These are phyloP conservation scores for Scolecobasidium constrictum DNA, from an alignment of 2,329 filamentous ascomycete genomes.

Conservation along the genomic window DNA sequence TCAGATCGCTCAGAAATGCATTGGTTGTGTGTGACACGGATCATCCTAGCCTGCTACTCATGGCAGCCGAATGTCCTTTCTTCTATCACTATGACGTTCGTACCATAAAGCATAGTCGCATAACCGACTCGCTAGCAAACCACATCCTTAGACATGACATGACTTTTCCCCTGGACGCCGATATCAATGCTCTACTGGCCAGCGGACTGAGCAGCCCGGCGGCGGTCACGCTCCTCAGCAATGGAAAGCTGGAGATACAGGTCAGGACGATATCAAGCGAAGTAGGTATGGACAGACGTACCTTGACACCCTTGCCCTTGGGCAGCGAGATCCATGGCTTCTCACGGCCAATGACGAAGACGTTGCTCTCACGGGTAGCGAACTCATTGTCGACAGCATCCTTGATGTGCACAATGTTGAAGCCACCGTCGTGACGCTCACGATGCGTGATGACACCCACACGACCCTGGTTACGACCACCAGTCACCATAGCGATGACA, in stretches of 20 bases:
- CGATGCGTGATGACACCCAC: conserved; percentile 99
- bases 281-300: conserved; percentile 26
- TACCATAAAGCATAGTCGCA: background rate
- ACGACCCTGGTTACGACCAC: conserved; percentile 99
- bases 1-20: too few relatives aligned
- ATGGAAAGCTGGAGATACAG: conserved; percentile 63
- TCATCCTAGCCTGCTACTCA: too few relatives aligned
- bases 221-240: conserved; percentile 97
- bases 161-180: background rate
- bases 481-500: conserved; percentile 95
- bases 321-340: conserved; percentile 99
- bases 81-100: too few relatives aligned
- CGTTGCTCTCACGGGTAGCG: conserved; percentile 98
- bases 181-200: conserved; percentile 29
- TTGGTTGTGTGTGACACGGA: too few relatives aligned
- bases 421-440: conserved; percentile 99
- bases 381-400: conserved; percentile 99
- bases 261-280: conserved; percentile 7
- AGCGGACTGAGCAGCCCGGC: conserved; percentile 59
- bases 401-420: conserved; percentile 99
- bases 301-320: conserved; percentile 99
- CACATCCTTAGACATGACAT: background rate
- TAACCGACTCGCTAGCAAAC: background rate
- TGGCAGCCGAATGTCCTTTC: too few relatives aligned
- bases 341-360: conserved; percentile 96